phyloP scores from a whole-genome alignment of 345 rosid species.

The Syzygium oleosum region DNA sequence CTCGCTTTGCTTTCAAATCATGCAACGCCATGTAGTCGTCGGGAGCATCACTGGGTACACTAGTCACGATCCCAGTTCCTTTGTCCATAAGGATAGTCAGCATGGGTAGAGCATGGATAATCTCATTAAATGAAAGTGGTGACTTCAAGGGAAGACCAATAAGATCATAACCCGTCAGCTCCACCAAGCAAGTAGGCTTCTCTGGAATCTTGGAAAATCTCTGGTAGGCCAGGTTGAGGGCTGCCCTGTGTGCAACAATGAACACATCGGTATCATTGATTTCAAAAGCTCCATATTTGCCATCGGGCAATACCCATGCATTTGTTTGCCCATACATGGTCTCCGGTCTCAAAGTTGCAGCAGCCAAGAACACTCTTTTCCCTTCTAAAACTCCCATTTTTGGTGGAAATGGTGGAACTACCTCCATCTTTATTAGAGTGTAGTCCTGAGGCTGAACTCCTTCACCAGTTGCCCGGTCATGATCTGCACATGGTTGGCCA shows the following conservation, averaged over 20 bases:
- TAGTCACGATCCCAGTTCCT: constrained; percentile 93
- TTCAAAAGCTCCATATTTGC: constrained; percentile 89
- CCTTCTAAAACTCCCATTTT: constrained; percentile 66
- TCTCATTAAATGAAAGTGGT: constrained; percentile 55
- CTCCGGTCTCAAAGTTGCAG: constrained; percentile 94
- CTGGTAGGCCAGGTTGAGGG: constrained; percentile 87
- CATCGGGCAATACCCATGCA: constrained; percentile 95
- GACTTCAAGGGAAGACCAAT: constrained; percentile 81
- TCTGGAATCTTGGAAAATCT: constrained; percentile 59
- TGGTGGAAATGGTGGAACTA: constrained; percentile 51
- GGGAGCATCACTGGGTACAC: constrained; percentile 98
- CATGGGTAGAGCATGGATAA: constrained; percentile 93
- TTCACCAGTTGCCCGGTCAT: constrained; percentile 92
- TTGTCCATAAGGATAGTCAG: constrained; percentile 83
- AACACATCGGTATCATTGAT: constrained; percentile 73
- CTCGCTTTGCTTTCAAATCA: constrained; percentile 76
- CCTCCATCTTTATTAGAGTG: constrained; percentile 86
- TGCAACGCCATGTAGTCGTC: constrained; percentile 86
- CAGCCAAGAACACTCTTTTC: constrained; percentile 66
- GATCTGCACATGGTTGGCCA: constrained; percentile 96
- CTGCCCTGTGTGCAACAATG: constrained; percentile 66
- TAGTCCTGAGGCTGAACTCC: constrained; percentile 97
- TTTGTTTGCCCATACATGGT: constrained; percentile 97
- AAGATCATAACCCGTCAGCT: constrained; percentile 76
- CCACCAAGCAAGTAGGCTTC: constrained; percentile 71